phyloP scores from a whole-genome alignment of 495 filamentous ascomycete species.

The Hyaloscypha bicolor region DNA sequence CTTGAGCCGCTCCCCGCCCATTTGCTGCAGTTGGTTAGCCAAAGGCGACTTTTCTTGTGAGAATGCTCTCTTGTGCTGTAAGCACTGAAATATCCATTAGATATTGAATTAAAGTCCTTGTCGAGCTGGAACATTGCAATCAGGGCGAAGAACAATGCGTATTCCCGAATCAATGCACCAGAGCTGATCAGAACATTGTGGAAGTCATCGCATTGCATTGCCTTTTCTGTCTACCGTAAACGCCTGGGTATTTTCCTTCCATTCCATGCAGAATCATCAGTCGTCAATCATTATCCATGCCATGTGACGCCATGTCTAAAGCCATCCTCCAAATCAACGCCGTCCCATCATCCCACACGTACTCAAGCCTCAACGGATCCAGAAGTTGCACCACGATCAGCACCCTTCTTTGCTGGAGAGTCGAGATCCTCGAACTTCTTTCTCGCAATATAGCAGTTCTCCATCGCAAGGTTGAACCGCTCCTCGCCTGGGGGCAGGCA shows the following conservation, averaged over 20 bases:
- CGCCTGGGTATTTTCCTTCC: constrained; percentile 28
- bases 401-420: constrained; percentile 30
- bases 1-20: no score
- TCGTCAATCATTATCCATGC: constrained; percentile 4
- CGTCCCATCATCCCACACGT: neutral
- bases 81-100: no score
- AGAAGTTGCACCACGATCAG: constrained; percentile 36
- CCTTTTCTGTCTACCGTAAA: constrained; percentile 2
- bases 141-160: no score
- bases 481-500: constrained; percentile 87
- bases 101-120: no score
- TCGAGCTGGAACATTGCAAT: no score
- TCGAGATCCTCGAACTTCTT: constrained; percentile 68
- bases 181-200: neutral
- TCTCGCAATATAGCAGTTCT: constrained; percentile 85
- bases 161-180: neutral
- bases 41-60: no score
- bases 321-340: neutral
- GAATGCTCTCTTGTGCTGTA: no score
- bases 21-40: no score
- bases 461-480: constrained; percentile 81
- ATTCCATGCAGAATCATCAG: neutral
- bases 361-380: neutral
- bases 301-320: neutral
- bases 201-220: constrained; percentile 5